Evolutionary conservation across 2,329 filamentous ascomycete species (phyloP), one percentile per base, ranked within the genome.

Genomic region (Metarhizium album): DNA sequence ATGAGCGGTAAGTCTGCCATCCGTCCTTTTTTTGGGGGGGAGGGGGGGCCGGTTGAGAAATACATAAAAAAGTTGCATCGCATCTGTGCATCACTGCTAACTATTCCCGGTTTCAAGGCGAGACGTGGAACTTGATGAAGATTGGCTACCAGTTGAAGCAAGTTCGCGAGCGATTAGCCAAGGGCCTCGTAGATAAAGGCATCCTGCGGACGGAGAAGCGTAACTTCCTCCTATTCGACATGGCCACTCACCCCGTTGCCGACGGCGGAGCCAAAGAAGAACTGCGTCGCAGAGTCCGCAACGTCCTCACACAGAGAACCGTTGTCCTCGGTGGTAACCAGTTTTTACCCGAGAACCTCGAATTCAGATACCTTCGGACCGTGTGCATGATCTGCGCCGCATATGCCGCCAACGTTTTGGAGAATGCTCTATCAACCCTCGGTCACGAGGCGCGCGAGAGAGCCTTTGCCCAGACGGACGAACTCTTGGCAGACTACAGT

Each of bases 101-200:
- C 11, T 31, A 24, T 46, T 35, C 45, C 48, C 22, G 35, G n/a
- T 38, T 13, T 18, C 7, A 47, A 97, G 91, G 93, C 67, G 93
- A 98, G 72, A 98, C 93, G 50, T 98, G 93, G 93, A 98, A 98
- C 67, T 75, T 98, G 58, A 97, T 98, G 93, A 98, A 98, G 77
- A 98, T 98, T 62, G 93, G 93, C 67, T 98, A 98, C 71, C 93
- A 98, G 75, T 80, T 98, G 61, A 98, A 98, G 75, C 93, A 98
- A 78, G 93, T 98, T 53, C 90, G 93, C 66, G 93, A 98, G 74
- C 87, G 93, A 52, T 80, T 98, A 52, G 91, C 90, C 64, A 98
- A 98, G 72, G 93, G 93, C 33, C 82, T 98, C 45, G 93, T 98
- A 57, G 93, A 98, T 74, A 98, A 98, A 74, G 93, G 93, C 64